Base-by-base conservation (phyloP, 768 basidiomycete species). In the Serendipita vermifera region DNA sequence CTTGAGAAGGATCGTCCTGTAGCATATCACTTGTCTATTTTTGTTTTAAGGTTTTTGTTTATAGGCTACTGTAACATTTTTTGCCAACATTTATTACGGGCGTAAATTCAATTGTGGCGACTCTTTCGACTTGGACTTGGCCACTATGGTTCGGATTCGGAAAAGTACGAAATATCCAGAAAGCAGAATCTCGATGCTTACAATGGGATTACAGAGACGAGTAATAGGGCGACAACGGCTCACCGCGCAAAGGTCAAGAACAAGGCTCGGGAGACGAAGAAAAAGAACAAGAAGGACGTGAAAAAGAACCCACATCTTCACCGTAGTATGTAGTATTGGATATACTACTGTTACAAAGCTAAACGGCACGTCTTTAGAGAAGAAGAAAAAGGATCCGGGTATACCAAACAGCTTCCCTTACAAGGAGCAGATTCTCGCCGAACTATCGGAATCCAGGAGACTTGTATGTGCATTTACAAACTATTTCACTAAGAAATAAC, bases 401-500 rank as follows among this genome's bases (percentile, higher is more conserved):
- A 91, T 96, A 61, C 92, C 92, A 4, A 93, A 86, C 69, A 82
- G 81, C 58, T 91, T 91, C 71, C 91, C 89, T 3, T 92, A 83
- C 76, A 97, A 94, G 70, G 92, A 93, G 64, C 83, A 90, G 69
- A 85, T 97, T 60, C 73, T 97, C 27, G 92, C 90, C 3, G 92
- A 97, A 64, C 77, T 94, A 54, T 83, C 83, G 40, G 86, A 87
- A 62, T 77, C 87, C 65, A 81, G 90, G 59, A 75, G 86, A 64
- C 69, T 75, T 60, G 90, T 91, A 63, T 63, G 77, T 68, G n/a
- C n/a, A n/a, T n/a, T n/a, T n/a, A n/a, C n/a, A n/a, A 33, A 5
- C 13, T 39, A 33, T 33, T n/a, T 22, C 33, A 33, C 3, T 46
- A 3, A 40, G 26, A 17, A 0, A 55, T 5, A 22, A 59, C n/a